Evolutionary conservation across 352 stramenopile genomes (phyloP), one percentile per base, ranked within the genome.

Genomic region (Aphanomyces invadans): DNA sequence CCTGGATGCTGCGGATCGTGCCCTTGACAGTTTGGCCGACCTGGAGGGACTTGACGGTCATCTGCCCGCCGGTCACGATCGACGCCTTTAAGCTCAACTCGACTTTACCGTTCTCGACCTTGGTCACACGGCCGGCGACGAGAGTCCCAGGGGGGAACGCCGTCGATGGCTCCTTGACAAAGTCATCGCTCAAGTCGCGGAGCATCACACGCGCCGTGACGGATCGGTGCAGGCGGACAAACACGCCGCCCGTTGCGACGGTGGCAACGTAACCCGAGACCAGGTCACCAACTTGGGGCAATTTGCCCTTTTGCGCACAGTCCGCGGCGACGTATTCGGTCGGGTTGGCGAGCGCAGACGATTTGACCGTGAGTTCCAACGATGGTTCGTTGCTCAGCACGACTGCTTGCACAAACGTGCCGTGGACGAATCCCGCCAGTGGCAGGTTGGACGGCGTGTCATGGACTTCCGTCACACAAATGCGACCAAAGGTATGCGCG

Each of bases 31-130:
- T 98, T 33, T 87, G 73, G 26, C 90, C 90, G 29, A 92, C 77
- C 65, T 88, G 76, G 38, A 99, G 80, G 62, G 98, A 89, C 69
- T 90, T 87, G 74, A 91, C 95, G 65, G 83, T 88, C 36, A 98
- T 64, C 65, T 88, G 77, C 38, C 79, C 53, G 38, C 96, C 81
- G n/a, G 96, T 89, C 9, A 98, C 79, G 7, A 96, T 75, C 4
- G 92, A 98, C 59, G 95, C 86, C 78, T 97, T 96, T 42, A 98
- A 73, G 68, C 95, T 97, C 51, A 99, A 64, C 72, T 98, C 93
- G 0, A 98, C 69, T 7, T 83, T 83, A 29, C 82, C 79, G 39
- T 83, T 71, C 29, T 86, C 91, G 26, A 90, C 81, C 68, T 85
- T 88, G 66, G 93, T 98, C 48, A 98, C 89, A 49, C 96, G 96